Conservation (phyloP, 176 grass and related monocot genomes). For the Themeda triandra region DNA sequence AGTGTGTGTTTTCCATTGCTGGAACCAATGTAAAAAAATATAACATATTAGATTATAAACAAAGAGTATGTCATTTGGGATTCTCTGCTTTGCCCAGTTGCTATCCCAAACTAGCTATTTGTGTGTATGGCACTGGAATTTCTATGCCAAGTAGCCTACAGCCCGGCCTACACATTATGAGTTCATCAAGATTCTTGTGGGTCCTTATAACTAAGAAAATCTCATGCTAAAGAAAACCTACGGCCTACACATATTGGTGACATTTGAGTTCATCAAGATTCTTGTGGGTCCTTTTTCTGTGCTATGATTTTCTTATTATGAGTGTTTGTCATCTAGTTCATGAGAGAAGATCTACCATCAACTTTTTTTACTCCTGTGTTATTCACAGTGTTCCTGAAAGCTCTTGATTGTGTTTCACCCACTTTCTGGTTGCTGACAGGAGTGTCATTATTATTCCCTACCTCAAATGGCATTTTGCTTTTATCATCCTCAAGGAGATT, state of each 20-base stretch:
- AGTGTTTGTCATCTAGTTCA: no score
- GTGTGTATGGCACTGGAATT: not conserved
- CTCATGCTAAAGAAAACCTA: not conserved
- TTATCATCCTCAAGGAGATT: conserved; percentile 29
- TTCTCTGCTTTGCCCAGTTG: not conserved
- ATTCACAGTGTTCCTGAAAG: conserved; percentile 29
- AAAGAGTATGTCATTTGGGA: not conserved
- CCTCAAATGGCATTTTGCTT: conserved; percentile 13
- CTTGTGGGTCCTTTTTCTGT: no score
- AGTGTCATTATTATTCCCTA: conserved; percentile 16
- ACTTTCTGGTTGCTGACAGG: conserved; percentile 21
- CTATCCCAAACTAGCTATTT: no score
- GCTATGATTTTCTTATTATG: no score
- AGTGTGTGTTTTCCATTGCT: no score
- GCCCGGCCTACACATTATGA: not conserved
- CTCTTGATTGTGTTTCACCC: not conserved
- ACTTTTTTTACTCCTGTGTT: conserved; percentile 20
- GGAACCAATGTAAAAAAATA: no score
- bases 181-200: not conserved
- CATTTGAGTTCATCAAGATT: no score
- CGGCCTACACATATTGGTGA: no score
- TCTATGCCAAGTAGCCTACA: not conserved
- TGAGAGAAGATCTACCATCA: conserved; percentile 17
- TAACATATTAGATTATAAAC: no score
- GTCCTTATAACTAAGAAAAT: no score